These are phyloP conservation scores for Luffa aegyptiaca DNA, from an alignment of 306 rosid species.

Conservation along the genomic window DNA sequence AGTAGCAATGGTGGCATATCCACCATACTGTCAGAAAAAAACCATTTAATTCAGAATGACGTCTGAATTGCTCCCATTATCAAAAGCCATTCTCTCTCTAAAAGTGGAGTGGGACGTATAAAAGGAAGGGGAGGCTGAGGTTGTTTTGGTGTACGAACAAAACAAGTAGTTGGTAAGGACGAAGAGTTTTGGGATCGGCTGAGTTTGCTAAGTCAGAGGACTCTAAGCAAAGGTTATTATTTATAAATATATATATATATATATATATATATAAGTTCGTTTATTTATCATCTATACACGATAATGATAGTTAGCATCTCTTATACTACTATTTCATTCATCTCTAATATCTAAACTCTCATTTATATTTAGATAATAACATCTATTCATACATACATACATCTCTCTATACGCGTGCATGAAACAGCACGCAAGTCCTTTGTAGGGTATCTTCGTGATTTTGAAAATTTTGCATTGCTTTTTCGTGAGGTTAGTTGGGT, in stretches of 20 bases:
- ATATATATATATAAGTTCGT: not conserved
- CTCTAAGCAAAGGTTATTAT: constrained; percentile 5
- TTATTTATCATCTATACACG: not conserved
- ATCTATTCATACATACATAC: not conserved
- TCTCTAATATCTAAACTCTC: not conserved
- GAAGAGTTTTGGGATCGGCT: not conserved
- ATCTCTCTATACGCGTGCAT: not conserved
- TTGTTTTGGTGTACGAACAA: not conserved
- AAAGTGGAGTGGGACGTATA: not conserved
- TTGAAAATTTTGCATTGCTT: not conserved
- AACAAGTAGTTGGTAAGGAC: constrained; percentile 5
- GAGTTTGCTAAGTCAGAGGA: not conserved
- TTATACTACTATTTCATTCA: not conserved
- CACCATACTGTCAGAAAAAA: not conserved
- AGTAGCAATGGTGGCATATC: not conserved
- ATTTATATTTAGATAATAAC: not conserved
- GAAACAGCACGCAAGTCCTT: not conserved
- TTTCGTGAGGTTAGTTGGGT: not conserved
- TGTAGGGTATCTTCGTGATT: not conserved
- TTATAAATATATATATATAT: not conserved
- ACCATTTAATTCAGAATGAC: not conserved
- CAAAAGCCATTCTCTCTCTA: not conserved
- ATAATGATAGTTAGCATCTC: not conserved
- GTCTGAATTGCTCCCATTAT: not conserved
- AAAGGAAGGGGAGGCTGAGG: not conserved